phyloP scores from a whole-genome alignment of 2,329 filamentous ascomycete species.

The Phialemoniopsis sp. region DNA sequence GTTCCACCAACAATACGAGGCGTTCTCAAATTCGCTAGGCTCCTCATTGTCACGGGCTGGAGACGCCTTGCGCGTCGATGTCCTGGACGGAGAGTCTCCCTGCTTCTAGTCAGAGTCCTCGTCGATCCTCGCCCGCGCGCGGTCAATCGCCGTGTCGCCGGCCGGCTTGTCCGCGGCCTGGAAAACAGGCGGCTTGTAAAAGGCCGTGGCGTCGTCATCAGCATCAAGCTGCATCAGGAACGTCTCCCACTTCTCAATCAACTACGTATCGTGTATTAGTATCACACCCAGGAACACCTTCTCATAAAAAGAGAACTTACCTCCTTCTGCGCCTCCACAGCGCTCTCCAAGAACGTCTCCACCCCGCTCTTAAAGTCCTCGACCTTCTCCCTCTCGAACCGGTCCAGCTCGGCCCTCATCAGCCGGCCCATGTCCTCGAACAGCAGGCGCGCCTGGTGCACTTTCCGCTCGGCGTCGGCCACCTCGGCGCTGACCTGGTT shows the following conservation, averaged over 20 bases:
- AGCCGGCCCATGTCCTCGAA: conserved; percentile 97
- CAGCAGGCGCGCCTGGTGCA: conserved; percentile 81
- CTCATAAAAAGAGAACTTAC: conserved; percentile 42
- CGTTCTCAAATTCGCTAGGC: too few species aligned
- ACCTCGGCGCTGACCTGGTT: conserved; percentile 92
- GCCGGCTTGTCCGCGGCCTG: conserved; percentile 40
- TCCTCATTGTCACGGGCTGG: too few species aligned
- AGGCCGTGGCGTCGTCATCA: conserved; percentile 75
- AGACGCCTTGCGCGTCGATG: too few species aligned
- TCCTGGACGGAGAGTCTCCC: neutral
- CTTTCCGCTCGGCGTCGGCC: conserved; percentile 87
- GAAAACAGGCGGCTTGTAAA: conserved; percentile 61
- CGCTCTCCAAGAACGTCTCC: conserved; percentile 94
- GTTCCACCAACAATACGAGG: too few species aligned
- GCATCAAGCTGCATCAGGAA: conserved; percentile 95
- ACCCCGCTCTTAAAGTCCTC: conserved; percentile 98
- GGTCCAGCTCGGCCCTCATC: conserved; percentile 86
- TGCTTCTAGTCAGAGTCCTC: conserved; percentile 52
- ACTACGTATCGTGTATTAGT: too few species aligned
- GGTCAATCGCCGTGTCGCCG: conserved; percentile 56
- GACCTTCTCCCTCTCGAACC: conserved; percentile 95
- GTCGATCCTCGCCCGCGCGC: conserved; percentile 54
- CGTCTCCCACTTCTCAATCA: conserved; percentile 93
- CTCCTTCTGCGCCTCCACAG: conserved; percentile 98
- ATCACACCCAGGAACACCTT: too few species aligned